Evolutionary conservation across 2,329 filamentous ascomycete genomes (phyloP).

Genomic region (Coleophoma eucalyptorum): DNA sequence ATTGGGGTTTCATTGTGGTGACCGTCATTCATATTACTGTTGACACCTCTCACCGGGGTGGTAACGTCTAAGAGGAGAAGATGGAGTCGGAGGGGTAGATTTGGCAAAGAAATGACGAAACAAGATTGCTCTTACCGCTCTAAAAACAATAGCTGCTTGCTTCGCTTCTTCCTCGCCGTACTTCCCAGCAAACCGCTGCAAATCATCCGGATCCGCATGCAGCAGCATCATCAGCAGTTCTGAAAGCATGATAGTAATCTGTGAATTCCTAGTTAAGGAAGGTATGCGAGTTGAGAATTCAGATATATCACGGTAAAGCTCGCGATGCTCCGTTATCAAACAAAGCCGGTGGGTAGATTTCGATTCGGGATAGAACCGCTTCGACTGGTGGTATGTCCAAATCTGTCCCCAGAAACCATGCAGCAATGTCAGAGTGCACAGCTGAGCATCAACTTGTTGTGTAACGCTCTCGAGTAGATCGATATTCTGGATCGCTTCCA

Average conservation of each 20-base stretch:
- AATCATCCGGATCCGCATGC: slow-evolving; percentile 59
- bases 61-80: no score
- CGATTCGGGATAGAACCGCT: slow-evolving; percentile 35
- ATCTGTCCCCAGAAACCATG: slow-evolving; percentile 63
- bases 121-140: slow-evolving; percentile 18
- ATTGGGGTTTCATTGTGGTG: no score
- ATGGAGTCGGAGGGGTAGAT: no score
- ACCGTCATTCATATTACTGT: no score
- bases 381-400: slow-evolving; percentile 58
- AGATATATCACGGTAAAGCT: slow-evolving; percentile 58
- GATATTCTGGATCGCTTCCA: slow-evolving; percentile 8
- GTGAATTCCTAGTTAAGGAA: slow-evolving; percentile 11
- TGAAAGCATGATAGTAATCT: slow-evolving; percentile 29
- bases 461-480: slow-evolving; percentile 1
- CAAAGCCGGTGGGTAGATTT: slow-evolving; percentile 12
- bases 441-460: slow-evolving; percentile 49
- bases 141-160: slow-evolving; percentile 35
- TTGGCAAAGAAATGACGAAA: no score
- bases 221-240: slow-evolving; percentile 59
- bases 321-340: slow-evolving; percentile 42
- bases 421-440: slow-evolving; percentile 55
- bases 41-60: no score
- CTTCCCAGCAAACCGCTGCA: slow-evolving; percentile 65
- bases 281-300: slow-evolving; percentile 30
- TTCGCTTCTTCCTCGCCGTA: slow-evolving; percentile 64